phyloP scores from a whole-genome alignment of 306 rosid species.

The Dryas alaskensis region DNA sequence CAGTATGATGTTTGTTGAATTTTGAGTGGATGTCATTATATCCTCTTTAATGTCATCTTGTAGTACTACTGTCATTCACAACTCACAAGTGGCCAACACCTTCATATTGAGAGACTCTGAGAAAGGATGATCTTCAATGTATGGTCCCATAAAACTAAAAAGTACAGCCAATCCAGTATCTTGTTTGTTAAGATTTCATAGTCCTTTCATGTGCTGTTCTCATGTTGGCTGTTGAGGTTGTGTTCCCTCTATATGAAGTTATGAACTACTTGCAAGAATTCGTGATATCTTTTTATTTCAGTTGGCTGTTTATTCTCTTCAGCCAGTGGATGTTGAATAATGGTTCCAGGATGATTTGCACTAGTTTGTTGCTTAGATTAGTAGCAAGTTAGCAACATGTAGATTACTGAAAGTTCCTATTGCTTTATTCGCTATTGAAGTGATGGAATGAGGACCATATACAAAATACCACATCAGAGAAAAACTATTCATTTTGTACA shows the following conservation, averaged over 20 bases:
- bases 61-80: neutral
- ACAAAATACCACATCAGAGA: neutral
- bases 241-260: neutral
- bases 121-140: neutral
- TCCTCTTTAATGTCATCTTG: neutral
- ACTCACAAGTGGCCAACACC: neutral
- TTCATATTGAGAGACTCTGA: neutral
- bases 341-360: neutral
- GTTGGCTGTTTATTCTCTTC: neutral
- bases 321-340: neutral
- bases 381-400: neutral
- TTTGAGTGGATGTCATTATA: neutral
- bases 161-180: neutral
- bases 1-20: neutral
- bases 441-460: neutral
- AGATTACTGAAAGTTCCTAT: neutral
- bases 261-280: conserved; percentile 1
- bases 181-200: neutral
- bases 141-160: neutral
- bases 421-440: neutral
- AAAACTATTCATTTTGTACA: neutral
- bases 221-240: neutral
- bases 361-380: neutral
- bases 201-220: neutral
- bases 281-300: neutral